Conservation (phyloP, 345 rosid species). For the Rhodamnia argentea region DNA sequence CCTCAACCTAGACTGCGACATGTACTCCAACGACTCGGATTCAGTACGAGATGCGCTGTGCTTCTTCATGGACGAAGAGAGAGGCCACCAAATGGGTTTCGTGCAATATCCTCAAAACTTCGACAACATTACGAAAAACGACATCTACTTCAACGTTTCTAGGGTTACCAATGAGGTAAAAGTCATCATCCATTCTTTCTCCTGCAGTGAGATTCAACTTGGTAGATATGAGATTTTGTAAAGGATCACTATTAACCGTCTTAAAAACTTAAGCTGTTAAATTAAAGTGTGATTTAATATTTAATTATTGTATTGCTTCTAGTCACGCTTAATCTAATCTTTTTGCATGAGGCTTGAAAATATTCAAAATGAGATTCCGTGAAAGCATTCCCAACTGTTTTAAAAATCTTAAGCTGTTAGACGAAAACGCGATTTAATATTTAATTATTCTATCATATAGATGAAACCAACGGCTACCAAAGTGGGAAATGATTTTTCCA, state of each 20-base stretch:
- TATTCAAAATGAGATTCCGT: too few species aligned
- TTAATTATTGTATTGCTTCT: too few species aligned
- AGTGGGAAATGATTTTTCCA: neutral
- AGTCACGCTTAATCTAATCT: too few species aligned
- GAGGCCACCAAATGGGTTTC: constrained; percentile 18
- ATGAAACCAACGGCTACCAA: neutral
- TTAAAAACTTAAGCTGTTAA: too few species aligned
- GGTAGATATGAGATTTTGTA: too few species aligned
- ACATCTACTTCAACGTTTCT: constrained; percentile 8
- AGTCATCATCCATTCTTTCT: neutral
- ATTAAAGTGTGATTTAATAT: too few species aligned
- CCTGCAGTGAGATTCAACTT: neutral
- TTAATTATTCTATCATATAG: neutral
- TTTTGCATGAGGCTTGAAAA: too few species aligned
- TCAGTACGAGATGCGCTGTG: constrained; percentile 20
- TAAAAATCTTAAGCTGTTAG: too few species aligned
- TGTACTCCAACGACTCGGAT: constrained; percentile 25
- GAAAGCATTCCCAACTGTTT: too few species aligned
- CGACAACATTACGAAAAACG: constrained; percentile 22
- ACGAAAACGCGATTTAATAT: too few species aligned
- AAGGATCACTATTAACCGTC: too few species aligned
- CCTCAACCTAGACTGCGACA: constrained; percentile 35
- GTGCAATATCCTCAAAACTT: constrained; percentile 28
- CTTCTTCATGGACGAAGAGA: constrained; percentile 35
- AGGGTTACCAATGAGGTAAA: neutral